phyloP scores from a whole-genome alignment of 1,284 basidiomycete species.

The Ganoderma meredithae region DNA sequence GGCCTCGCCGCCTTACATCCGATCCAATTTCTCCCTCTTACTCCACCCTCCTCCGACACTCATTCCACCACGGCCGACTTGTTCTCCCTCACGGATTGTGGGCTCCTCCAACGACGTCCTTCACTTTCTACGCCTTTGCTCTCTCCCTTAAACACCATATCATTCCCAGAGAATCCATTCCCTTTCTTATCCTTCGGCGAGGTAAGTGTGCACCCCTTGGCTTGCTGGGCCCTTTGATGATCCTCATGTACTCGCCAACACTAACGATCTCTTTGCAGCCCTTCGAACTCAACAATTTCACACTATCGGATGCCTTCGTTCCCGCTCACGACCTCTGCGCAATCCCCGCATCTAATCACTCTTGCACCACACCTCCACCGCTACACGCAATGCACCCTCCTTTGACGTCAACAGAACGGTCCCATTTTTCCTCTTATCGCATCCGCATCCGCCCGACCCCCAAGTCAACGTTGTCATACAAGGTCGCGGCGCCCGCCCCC shows the following conservation, averaged over 20 bases:
- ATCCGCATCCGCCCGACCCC: conserved; percentile 18
- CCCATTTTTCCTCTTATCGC: conserved; percentile 22
- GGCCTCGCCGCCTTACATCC: conserved; percentile 29
- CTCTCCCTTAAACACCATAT: conserved; percentile 2
- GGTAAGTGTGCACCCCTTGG: conserved; percentile 28
- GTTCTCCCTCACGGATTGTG: conserved; percentile 23
- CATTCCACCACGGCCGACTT: conserved; percentile 16
- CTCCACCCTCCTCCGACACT: conserved; percentile 18
- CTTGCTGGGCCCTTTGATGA: conserved; percentile 24
- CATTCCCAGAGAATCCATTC: background rate
- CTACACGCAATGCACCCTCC: conserved; percentile 27
- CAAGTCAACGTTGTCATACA: conserved; percentile 27
- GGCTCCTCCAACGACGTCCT: conserved; percentile 20
- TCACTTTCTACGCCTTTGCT: conserved; percentile 8
- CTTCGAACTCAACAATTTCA: background rate
- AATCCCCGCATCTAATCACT: conserved; percentile 20
- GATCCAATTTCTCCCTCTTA: conserved; percentile 24
- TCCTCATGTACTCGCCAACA: conserved; percentile 13
- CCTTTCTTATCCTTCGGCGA: background rate
- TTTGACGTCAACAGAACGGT: conserved; percentile 19
- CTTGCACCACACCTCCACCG: conserved; percentile 16
- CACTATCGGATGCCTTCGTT: conserved; percentile 11
- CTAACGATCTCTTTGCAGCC: conserved; percentile 10
- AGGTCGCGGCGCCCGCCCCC: conserved; percentile 26
- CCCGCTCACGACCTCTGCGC: conserved; percentile 12